Conservation (phyloP, 805 yeast species). For the Candida piceae region DNA sequence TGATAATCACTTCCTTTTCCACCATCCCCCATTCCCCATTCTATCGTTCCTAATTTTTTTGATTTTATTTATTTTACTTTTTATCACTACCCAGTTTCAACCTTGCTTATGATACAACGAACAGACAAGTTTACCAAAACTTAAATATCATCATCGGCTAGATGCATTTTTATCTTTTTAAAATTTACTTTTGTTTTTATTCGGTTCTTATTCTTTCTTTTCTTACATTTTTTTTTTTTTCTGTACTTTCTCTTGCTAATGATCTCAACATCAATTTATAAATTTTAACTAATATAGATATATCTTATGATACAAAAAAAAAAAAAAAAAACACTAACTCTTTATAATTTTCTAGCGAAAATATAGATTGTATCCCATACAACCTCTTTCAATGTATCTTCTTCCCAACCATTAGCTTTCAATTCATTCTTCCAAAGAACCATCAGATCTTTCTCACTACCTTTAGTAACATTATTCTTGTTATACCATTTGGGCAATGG, state of each 20-base stretch:
- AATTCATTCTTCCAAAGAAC: constrained; percentile 17
- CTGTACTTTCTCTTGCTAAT: neutral
- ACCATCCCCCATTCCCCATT: too few species aligned
- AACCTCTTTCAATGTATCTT: constrained; percentile 36
- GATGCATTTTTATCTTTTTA: neutral
- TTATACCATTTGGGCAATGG: constrained; percentile 24
- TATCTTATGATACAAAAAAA: neutral
- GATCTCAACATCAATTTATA: constrained; percentile 7
- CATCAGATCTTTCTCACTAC: constrained; percentile 16
- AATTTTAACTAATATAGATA: too few species aligned
- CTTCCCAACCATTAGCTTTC: constrained; percentile 36
- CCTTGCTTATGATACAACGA: too few species aligned
- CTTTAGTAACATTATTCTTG: constrained; percentile 11
- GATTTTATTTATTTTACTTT: too few species aligned
- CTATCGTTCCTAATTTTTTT: too few species aligned
- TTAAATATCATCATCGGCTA: too few species aligned
- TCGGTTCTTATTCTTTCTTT: neutral
- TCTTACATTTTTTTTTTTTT: neutral
- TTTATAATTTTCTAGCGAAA: constrained; percentile 33
- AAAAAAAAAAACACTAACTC: too few species aligned
- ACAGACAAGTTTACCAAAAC: too few species aligned
- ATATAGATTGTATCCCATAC: constrained; percentile 55
- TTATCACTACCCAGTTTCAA: too few species aligned
- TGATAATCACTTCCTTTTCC: too few species aligned
- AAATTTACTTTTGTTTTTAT: neutral